A percentile compares a stretch with the other conserved stretches of the same genome.
Evolutionary conservation across 1,139 yeast species (phyloP).

Genomic region (Spathaspora sp.): DNA sequence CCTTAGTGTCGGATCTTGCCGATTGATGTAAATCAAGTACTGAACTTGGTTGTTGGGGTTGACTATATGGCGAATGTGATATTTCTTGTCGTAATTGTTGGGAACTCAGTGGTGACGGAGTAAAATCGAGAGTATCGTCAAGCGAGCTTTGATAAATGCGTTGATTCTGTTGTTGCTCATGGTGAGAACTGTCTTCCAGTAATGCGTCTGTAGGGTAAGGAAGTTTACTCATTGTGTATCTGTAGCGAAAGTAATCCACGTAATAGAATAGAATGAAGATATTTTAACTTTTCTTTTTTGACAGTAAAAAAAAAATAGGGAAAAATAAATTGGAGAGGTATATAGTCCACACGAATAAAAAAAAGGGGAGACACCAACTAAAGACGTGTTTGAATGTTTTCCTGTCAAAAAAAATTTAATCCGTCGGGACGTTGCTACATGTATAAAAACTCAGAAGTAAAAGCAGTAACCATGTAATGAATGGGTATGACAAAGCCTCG

Average conservation of each 20-base stretch:
- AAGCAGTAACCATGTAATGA: too few relatives aligned
- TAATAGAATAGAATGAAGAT: neutral
- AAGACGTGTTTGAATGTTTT: too few relatives aligned
- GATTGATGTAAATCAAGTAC: slow-evolving; percentile 1
- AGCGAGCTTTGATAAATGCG: neutral
- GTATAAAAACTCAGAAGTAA: too few relatives aligned
- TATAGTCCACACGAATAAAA: too few relatives aligned
- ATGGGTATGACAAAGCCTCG: too few relatives aligned
- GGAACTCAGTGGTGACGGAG: neutral
- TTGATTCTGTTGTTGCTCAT: neutral
- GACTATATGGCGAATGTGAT: neutral
- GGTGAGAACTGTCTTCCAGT: neutral
- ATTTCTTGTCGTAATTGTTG: neutral
- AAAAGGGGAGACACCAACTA: too few relatives aligned
- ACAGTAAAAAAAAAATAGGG: neutral
- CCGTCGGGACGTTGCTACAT: too few relatives aligned
- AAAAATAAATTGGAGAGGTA: too few relatives aligned
- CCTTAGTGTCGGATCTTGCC: neutral
- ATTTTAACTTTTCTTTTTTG: neutral
- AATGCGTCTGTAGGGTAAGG: neutral
- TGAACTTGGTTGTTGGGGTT: slow-evolving; percentile 3
- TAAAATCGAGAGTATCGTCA: slow-evolving; percentile 1
- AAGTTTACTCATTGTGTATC: neutral
- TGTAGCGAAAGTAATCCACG: neutral
- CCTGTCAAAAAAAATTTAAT: too few relatives aligned